Evolutionary conservation across 2,329 filamentous ascomycete genomes (phyloP), one percentile per base, ranked within the genome.

Genomic region (Penicillium fuscoglaucum): DNA sequence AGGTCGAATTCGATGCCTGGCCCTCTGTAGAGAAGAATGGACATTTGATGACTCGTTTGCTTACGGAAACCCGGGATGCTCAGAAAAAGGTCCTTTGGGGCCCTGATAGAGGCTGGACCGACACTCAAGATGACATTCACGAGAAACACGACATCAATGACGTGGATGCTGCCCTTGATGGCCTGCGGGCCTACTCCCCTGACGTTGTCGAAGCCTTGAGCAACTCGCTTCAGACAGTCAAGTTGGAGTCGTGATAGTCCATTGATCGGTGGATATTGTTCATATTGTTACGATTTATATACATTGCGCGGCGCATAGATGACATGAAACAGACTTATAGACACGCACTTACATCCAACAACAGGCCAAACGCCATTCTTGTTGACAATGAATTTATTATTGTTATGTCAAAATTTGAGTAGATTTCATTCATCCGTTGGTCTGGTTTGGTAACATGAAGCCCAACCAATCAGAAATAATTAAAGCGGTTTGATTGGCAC

Each of bases 1-100:
- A 78, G 39, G 78, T 87, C 3, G 80, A 84, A 67, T 82, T 87
- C 50, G 84, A 87, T 70, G 84, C 78, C 3, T 85, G 80, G 63
- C 79, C 82, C 0, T 80, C 78, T 21, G 80, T 87, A 6, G 74
- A 76, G 55, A 80, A 79, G 62, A 74, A 77, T 37, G 79, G 81
- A 8, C 79, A 81, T 13, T 66, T 87, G 52, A 76, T 86, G 67
- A 72, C 71, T 31, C 79, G 79, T n/a, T 65, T 87, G 41, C 52
- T 76, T 28, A 56, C 67, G 13, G 76, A 79, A 59, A 66, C 69
- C 3, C 69, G 66, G 21, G n/a, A 60, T 19, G 69, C 72, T 4
- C 62, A 68, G 26, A 76, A 74, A 60, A 71, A 72, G 55, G 68
- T 77, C 33, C 69, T 66, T 6, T 77, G 76, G 73, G 77, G 76